Conservation (phyloP, 805 yeast genomes). For the Teunomyces aglyptinius region DNA sequence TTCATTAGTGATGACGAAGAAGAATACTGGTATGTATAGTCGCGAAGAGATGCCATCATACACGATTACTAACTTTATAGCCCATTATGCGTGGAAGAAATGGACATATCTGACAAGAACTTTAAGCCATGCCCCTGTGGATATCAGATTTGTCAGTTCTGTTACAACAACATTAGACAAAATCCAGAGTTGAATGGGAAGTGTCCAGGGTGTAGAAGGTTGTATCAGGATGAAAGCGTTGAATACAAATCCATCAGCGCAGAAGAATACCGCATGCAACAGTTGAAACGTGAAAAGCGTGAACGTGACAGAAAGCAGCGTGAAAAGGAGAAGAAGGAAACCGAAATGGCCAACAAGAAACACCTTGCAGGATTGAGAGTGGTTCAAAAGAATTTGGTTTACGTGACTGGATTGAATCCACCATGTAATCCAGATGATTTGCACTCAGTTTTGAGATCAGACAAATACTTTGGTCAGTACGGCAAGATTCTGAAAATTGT, state of each 20-base stretch:
- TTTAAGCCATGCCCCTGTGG: conserved; percentile 99
- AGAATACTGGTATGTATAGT: conserved; percentile 56
- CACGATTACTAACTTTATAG: conserved; percentile 35
- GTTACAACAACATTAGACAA: conserved; percentile 93
- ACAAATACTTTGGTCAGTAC: conserved; percentile 96
- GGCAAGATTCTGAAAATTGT: conserved; percentile 94
- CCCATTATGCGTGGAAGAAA: conserved; percentile 96
- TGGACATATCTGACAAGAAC: conserved; percentile 94
- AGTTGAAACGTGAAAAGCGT: conserved; percentile 72
- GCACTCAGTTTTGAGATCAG: conserved; percentile 77
- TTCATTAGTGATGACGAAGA: conserved; percentile 79
- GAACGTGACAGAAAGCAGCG: conserved; percentile 80
- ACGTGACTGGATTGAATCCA: conserved; percentile 92
- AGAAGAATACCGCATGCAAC: conserved; percentile 85
- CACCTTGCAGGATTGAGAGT: conserved; percentile 96
- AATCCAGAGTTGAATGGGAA: conserved; percentile 94
- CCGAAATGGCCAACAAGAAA: conserved; percentile 78
- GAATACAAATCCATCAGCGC: conserved; percentile 80
- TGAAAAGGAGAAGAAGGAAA: conserved; percentile 90
- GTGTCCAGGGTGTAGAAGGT: conserved; percentile 96
- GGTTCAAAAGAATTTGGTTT: conserved; percentile 95
- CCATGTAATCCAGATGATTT: conserved; percentile 80
- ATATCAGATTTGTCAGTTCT: conserved; percentile 95
- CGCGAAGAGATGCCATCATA: not conserved
- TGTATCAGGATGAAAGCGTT: conserved; percentile 89